Evolutionary conservation across 2,329 filamentous ascomycete species (phyloP).

Genomic region (Zalaria sp.): DNA sequence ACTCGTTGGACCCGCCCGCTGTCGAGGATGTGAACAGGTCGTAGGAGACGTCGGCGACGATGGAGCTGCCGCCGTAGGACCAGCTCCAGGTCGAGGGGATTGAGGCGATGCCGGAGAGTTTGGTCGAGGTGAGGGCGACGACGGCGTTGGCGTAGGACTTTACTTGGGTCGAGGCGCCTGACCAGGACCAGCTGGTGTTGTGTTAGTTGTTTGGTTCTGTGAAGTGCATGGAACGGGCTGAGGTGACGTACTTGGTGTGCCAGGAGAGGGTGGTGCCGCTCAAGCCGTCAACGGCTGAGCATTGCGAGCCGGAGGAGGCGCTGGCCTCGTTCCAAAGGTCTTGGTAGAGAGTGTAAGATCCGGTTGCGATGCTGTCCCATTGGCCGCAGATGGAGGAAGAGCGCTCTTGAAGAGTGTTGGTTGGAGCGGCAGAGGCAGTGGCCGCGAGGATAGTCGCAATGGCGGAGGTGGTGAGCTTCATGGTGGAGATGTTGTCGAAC

Average conservation of each 20-base stretch:
- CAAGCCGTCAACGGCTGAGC: constrained; percentile 27
- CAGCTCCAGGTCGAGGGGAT: constrained; percentile 33
- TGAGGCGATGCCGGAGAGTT: constrained; percentile 22
- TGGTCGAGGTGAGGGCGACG: constrained; percentile 14
- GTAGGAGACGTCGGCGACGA: constrained; percentile 47
- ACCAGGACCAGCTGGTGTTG: constrained; percentile 10
- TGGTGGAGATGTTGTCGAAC: not conserved
- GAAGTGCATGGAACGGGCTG: too few relatives aligned
- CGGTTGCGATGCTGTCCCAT: constrained; percentile 14
- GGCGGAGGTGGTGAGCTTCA: constrained; percentile 9
- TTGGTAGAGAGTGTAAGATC: constrained; percentile 21
- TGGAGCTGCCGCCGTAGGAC: constrained; percentile 32
- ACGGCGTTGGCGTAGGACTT: constrained; percentile 31
- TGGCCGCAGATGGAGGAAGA: constrained; percentile 14
- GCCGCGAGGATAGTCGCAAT: constrained; percentile 6
- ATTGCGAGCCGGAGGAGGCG: constrained; percentile 31
- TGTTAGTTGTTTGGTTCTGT: not conserved
- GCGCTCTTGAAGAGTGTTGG: constrained; percentile 8
- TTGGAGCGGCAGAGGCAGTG: constrained; percentile 8
- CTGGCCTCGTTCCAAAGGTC: constrained; percentile 29
- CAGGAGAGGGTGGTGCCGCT: constrained; percentile 25
- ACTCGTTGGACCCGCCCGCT: constrained; percentile 32
- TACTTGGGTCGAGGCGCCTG: constrained; percentile 17
- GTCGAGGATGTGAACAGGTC: constrained; percentile 44
- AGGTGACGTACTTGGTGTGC: constrained; percentile 24